phyloP scores from a whole-genome alignment of 257 asterid species.

The Dorcoceras hygrometricum region DNA sequence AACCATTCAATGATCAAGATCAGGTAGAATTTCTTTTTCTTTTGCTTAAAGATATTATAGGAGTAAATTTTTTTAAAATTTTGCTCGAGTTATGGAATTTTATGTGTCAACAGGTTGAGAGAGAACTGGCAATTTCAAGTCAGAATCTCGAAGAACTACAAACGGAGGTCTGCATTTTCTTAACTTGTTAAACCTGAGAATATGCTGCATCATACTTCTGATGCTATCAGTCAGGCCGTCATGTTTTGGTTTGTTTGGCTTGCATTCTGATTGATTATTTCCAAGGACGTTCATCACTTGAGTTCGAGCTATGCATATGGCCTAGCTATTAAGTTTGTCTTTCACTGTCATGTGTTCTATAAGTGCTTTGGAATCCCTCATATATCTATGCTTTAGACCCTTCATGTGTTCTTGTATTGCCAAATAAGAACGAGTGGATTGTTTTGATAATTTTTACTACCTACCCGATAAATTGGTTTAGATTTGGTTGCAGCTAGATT shows the following conservation, averaged over 20 bases:
- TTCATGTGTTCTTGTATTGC: not conserved
- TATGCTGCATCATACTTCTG: conserved; percentile 20
- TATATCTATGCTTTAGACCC: not conserved
- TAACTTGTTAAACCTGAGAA: conserved; percentile 5
- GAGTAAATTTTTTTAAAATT: not conserved
- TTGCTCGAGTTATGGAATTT: conserved; percentile 17
- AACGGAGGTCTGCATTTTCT: conserved; percentile 46
- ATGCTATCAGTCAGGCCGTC: conserved; percentile 14
- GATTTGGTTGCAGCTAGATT: not conserved
- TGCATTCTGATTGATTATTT: not conserved
- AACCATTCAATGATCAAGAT: conserved; percentile 42
- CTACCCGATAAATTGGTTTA: not conserved
- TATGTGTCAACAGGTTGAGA: conserved; percentile 41
- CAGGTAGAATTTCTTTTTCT: conserved; percentile 45
- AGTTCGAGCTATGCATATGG: not conserved
- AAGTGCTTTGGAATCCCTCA: not conserved
- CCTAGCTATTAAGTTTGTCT: not conserved
- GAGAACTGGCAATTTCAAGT: conserved; percentile 43
- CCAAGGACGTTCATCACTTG: not conserved
- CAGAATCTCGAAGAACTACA: conserved; percentile 70
- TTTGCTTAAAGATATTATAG: conserved; percentile 2
- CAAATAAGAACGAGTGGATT: not conserved
- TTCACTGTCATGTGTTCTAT: not conserved
- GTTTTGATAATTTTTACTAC: not conserved
- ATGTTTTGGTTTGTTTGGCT: not conserved